These are phyloP conservation scores for Sarocladium kiliense DNA, from an alignment of 2,329 filamentous ascomycete genomes.

Conservation along the genomic window DNA sequence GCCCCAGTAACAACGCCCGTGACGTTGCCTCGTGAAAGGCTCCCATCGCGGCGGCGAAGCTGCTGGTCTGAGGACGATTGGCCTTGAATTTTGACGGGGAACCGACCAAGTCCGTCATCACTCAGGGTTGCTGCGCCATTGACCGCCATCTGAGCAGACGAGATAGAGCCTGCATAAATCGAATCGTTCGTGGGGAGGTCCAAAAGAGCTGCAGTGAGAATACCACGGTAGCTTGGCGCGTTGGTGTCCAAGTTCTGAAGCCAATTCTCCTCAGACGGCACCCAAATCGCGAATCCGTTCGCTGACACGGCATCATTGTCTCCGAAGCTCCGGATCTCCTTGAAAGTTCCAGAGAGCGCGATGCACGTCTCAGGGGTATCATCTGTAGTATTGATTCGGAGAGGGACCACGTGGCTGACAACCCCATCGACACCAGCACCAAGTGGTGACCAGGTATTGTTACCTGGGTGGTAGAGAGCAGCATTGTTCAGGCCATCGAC, in stretches of 20 bases:
- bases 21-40: conserved; percentile 31
- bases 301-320: conserved; percentile 56
- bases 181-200: conserved; percentile 57
- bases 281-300: conserved; percentile 84
- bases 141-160: conserved; percentile 67
- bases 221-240: conserved; percentile 64
- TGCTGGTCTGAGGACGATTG: conserved; percentile 27
- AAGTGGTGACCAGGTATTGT: conserved; percentile 69
- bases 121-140: conserved; percentile 67
- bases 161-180: conserved; percentile 79
- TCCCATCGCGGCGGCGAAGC: conserved; percentile 41
- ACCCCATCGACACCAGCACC: conserved; percentile 81
- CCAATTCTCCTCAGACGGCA: conserved; percentile 82
- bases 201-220: conserved; percentile 65
- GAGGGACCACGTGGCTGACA: conserved; percentile 68
- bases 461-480: conserved; percentile 66
- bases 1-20: conserved; percentile 71
- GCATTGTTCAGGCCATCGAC: conserved; percentile 66
- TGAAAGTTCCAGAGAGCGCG: conserved; percentile 76
- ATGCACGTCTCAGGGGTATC: conserved; percentile 67
- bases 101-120: conserved; percentile 44
- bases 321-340: conserved; percentile 63
- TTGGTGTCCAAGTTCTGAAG: conserved; percentile 68
- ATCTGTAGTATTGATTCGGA: conserved; percentile 72
- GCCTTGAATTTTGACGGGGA: conserved; percentile 52